Evolutionary conservation across 805 yeast genomes (phyloP).

Genomic region (Candida glaebosa): DNA sequence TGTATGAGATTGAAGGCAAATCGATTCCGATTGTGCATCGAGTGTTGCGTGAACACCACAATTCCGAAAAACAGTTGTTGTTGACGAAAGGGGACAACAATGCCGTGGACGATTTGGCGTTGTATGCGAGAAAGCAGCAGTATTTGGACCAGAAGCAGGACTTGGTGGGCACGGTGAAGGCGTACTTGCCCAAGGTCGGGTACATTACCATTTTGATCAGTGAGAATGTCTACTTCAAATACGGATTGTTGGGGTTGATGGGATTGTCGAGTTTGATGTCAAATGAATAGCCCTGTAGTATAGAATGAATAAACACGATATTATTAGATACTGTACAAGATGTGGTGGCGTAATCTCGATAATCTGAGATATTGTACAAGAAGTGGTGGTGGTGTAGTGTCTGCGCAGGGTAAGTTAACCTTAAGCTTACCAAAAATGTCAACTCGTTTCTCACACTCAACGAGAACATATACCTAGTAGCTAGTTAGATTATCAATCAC

Average conservation of each 20-base stretch:
- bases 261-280: slow-evolving; percentile 64
- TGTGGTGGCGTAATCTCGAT: not conserved
- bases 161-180: slow-evolving; percentile 88
- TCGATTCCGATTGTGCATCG: slow-evolving; percentile 96
- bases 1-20: slow-evolving; percentile 76
- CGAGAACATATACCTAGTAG: too few species aligned
- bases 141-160: slow-evolving; percentile 77
- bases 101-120: slow-evolving; percentile 82
- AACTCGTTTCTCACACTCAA: too few species aligned
- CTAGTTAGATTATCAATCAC: too few species aligned
- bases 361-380: too few species aligned
- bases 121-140: slow-evolving; percentile 71
- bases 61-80: slow-evolving; percentile 56
- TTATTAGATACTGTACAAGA: not conserved
- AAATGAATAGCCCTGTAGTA: slow-evolving; percentile 14
- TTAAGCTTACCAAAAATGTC: too few species aligned
- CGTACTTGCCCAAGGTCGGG: slow-evolving; percentile 84
- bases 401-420: too few species aligned
- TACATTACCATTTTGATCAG: slow-evolving; percentile 88
- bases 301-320: not conserved
- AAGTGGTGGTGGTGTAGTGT: too few species aligned
- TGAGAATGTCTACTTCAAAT: slow-evolving; percentile 81
- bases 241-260: slow-evolving; percentile 69
- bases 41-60: slow-evolving; percentile 80
- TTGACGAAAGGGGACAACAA: slow-evolving; percentile 97